phyloP scores from a whole-genome alignment of 2,329 filamentous ascomycete genomes.

The Monilinia polystroma region DNA sequence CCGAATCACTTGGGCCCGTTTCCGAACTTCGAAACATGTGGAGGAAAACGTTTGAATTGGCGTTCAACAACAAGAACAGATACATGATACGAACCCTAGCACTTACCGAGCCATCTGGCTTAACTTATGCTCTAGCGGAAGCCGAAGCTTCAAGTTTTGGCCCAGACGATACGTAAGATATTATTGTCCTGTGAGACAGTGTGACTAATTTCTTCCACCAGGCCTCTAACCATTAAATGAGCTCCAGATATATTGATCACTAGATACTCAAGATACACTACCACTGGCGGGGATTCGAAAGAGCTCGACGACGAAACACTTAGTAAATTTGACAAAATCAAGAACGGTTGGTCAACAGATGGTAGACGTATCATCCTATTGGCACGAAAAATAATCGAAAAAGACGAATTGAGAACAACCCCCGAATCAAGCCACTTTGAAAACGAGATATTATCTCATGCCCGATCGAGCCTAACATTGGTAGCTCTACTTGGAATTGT shows the following conservation, averaged over 20 bases:
- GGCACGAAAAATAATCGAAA: constrained; percentile 51
- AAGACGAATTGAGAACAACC: constrained; percentile 20
- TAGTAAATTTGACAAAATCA: constrained; percentile 53
- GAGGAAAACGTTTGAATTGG: constrained; percentile 63
- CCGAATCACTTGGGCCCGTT: constrained; percentile 61
- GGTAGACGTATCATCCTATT: constrained; percentile 67
- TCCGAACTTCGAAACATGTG: constrained; percentile 59
- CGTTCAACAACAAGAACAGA: constrained; percentile 81
- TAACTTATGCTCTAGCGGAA: constrained; percentile 21
- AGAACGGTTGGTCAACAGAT: constrained; percentile 65
- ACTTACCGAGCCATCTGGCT: constrained; percentile 45
- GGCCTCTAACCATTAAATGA: constrained; percentile 68
- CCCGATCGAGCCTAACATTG: constrained; percentile 48
- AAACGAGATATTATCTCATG: constrained; percentile 52
- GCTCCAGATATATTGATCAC: constrained; percentile 68
- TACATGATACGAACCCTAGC: constrained; percentile 66
- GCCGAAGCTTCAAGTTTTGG: constrained; percentile 23
- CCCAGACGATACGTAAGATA: constrained; percentile 18
- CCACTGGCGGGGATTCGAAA: constrained; percentile 52
- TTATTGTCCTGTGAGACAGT: not conserved
- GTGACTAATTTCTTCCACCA: not conserved
- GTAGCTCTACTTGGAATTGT: constrained; percentile 56
- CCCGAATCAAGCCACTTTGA: constrained; percentile 47
- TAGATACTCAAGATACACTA: constrained; percentile 61
- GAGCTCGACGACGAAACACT: constrained; percentile 49